Base-by-base conservation (phyloP, 1,284 basidiomycete genomes). In the Papiliotrema nemorosa region DNA sequence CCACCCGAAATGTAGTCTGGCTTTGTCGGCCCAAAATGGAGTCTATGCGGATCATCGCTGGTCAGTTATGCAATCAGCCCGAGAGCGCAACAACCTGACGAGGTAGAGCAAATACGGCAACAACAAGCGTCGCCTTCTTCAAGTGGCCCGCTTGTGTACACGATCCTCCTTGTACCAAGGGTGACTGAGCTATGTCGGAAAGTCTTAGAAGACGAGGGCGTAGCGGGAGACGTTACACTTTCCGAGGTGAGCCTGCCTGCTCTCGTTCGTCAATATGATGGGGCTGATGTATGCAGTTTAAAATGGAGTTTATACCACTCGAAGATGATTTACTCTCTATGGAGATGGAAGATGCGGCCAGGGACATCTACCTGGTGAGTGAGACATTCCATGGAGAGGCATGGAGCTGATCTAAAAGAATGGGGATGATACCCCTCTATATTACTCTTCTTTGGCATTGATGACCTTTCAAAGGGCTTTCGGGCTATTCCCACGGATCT, bases 401-500 rank as follows among this genome's bases (percentile, higher is more conserved):
- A 7, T 20, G 41, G 41, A 36, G 45, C 45, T 48, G 29, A 46
- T 27, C 42, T 29, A 2, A 18, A 64, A 93, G 89, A 87, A 96
- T 58, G 90, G 90, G n/a, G 93, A 98, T 62, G 89, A 93, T 67
- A 90, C 90, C 0, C 78, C 87, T 10, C 80, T 97, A 22, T 96
- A 86, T 69, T 87, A 96, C 66, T 87, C 93, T 3, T 86, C 86
- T 0, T 84, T 93, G 67, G 90, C 91, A 0, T 78, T 98, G 42
- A 79, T 87, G 62, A 88, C 88, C 0, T 77, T 97, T 6, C 90
- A 97, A 69, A 84, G 85, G 58, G 78, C 90, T 2, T 94, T 86
- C 68, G 94, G 91, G n/a, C 72, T 81, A 24, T 94, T 97, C 64
- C 94, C 94, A 7, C 84, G 92, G 18, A 86, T 97, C 52, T 74